Base-by-base conservation (phyloP, 441 rosid genomes). In the Euphorbia schlechtendalii region DNA sequence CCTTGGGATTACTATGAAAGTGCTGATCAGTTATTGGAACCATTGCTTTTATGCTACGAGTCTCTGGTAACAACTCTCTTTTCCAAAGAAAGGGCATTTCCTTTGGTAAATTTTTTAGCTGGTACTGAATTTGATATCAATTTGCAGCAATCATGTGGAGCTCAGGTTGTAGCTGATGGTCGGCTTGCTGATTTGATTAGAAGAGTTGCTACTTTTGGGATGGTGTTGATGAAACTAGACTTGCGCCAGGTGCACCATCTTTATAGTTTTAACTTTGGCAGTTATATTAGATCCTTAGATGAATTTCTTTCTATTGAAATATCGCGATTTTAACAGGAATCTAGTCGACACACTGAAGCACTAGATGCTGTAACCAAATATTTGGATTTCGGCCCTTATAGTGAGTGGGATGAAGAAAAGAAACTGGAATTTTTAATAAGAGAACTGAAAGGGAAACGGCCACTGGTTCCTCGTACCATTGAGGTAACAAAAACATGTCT, bases 341-440 rank as follows among this genome's bases (percentile, higher is more conserved):
- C 98, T 59, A 84, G 71, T 65, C 86, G 96, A 75, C 97, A 92
- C 70, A 82, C 88, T 63, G 98, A 92, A 76, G 71, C 98, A 8
- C 73, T 92, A 25, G 97, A 92, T 84, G 96, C 96, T 59, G 83
- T 92, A 65, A 92, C 96, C 38, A 70, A 66, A 63, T 90, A 88
- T 77, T 81, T 90, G 86, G 98, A 92, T 76, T 88, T 92, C 89
- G 98, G 96, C 70, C 77, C 86, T 9, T 92, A 85, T 68, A 92
- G 90, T 38, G 96, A 92, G 82, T 92, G 98, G 97, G 84, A 88
- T 71, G 98, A 92, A 78, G 96, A 85, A 58, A 85, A 90, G 82
- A 92, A 81, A 71, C 86, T 92, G 61, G 89, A 92, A 63, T 90
- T 92, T 75, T 77, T 92, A 65, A 82, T 87, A 1, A 84, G 79